Evolutionary conservation across 2,329 filamentous ascomycete genomes (phyloP), one percentile per base, ranked within the genome.

Genomic region (Zalaria obscura): DNA sequence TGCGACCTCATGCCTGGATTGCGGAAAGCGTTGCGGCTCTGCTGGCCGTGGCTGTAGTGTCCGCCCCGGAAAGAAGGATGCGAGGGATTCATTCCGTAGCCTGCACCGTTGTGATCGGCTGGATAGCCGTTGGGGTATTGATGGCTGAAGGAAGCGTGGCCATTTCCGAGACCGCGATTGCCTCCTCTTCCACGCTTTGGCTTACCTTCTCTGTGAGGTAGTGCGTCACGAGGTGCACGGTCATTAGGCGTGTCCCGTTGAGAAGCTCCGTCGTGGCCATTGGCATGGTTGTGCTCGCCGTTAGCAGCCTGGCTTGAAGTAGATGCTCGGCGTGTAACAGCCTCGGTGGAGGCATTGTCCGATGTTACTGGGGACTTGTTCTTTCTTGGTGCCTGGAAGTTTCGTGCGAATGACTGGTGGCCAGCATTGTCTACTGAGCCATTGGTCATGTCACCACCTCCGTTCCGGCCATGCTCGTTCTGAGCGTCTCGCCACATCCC

Each of bases 1-100:
- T 79, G 76, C 26, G 78, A 76, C 41, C 77, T 68, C 45, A 72
- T 59, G 38, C 65, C 65, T 41, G 58, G 60, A 49, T 68, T 66
- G 39, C 75, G 66, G 48, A 68, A 70, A 44, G 65, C 65, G 42
- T 68, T 53, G 38, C 57, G 52, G 32, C 52, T 48, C 35, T 43
- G 59, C 56, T 33, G 61, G 56, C 48, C 33, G 41, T 49, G 55
- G 56, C 48, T 33, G 41, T 49, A 56, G 9, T 55, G 52, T 31
- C 47, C 47, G n/a, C 57, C 54, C 35, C 58, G 53, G 4, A 48
- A 41, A 25, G 48, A 35, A 40, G 56, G 36, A 10, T 40, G 54
- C 25, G 56, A 57, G 27, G 48, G 48, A 26, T 54, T 52, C 25
- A 50, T 47, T 11, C 47, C 48, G 38, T 47, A 55, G 4, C 45